Evolutionary conservation across 192 early-diverging fungal genomes (phyloP).

Genomic region (Paraglomus occultum): DNA sequence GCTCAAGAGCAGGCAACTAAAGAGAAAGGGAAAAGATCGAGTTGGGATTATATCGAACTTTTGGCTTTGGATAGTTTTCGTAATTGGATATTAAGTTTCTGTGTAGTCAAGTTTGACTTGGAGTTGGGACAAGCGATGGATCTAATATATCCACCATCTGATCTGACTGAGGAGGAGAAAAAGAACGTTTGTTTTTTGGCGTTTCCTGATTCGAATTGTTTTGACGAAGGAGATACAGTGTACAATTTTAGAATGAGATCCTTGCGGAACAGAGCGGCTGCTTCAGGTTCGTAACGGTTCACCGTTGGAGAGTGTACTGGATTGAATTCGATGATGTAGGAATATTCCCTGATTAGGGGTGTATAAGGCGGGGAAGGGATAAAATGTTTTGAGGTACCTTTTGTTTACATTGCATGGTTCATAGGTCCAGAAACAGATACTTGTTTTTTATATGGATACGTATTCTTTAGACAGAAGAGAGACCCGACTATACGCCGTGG

Average conservation of each 20-base stretch:
- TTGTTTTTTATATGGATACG: slow-evolving; percentile 81
- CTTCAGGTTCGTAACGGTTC: slow-evolving; percentile 41
- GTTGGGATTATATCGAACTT: slow-evolving; percentile 43
- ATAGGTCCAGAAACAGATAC: slow-evolving; percentile 55
- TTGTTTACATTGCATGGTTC: neutral
- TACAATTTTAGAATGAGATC: slow-evolving; percentile 72
- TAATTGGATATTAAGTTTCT: slow-evolving; percentile 73
- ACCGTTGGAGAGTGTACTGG: neutral
- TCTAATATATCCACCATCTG: slow-evolving; percentile 68
- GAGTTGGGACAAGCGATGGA: slow-evolving; percentile 77
- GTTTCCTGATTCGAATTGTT: slow-evolving; percentile 75
- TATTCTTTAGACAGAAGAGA: slow-evolving; percentile 91
- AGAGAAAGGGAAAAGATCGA: neutral
- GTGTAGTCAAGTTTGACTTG: slow-evolving; percentile 79
- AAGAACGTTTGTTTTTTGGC: slow-evolving; percentile 78
- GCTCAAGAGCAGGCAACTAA: too few relatives aligned
- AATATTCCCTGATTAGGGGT: too few relatives aligned
- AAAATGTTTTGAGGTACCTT: neutral
- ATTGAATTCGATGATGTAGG: neutral
- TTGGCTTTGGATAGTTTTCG: slow-evolving; percentile 47
- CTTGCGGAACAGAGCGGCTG: slow-evolving; percentile 49
- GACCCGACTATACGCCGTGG: slow-evolving; percentile 84
- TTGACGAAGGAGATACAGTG: slow-evolving; percentile 71
- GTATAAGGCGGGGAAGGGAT: neutral
- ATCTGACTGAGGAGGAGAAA: slow-evolving; percentile 63